A percentile compares a stretch with the other conserved stretches of the same genome.
phyloP scores from a whole-genome alignment of 2,329 filamentous ascomycete species.

The Scedosporium aurantiacum region DNA sequence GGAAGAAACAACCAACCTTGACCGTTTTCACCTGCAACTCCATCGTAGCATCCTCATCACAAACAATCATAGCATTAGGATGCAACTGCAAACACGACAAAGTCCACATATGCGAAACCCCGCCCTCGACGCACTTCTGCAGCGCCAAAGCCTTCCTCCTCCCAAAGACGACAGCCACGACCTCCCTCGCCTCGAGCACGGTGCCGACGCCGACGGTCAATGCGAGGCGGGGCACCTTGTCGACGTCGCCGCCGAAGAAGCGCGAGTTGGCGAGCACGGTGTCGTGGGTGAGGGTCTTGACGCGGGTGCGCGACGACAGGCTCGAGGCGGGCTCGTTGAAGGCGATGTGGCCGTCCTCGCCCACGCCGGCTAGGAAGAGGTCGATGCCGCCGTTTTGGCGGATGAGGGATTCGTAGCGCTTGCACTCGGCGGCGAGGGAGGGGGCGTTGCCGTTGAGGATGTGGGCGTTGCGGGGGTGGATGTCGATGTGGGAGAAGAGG shows the following conservation, averaged over 20 bases:
- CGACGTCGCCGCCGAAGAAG: conserved; percentile 68
- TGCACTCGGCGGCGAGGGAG: conserved; percentile 66
- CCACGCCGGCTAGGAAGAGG: conserved; percentile 75
- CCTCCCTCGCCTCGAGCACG: conserved; percentile 68
- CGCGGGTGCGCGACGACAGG: conserved; percentile 64
- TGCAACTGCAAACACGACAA: conserved; percentile 72
- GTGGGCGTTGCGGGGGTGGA: conserved; percentile 71
- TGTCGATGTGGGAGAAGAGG: conserved; percentile 79
- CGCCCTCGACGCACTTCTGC: conserved; percentile 70
- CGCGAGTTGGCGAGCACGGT: conserved; percentile 77
- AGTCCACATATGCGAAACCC: conserved; percentile 87
- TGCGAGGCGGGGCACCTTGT: conserved; percentile 68
- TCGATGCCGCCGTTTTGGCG: conserved; percentile 66
- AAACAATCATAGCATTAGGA: conserved; percentile 70
- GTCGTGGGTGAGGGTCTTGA: conserved; percentile 80
- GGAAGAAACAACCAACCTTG: conserved; percentile 28
- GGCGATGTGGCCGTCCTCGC: conserved; percentile 77
- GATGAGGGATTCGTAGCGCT: conserved; percentile 70
- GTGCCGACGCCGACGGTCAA: conserved; percentile 79
- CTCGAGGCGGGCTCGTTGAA: conserved; percentile 85
- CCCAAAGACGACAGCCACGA: conserved; percentile 72
- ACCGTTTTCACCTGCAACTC: conserved; percentile 67
- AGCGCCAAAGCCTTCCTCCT: conserved; percentile 71
- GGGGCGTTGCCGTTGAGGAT: conserved; percentile 72
- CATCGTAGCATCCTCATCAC: conserved; percentile 68